Evolutionary conservation across 352 stramenopile species (phyloP).

Genomic region (Aphanomyces astaci): DNA sequence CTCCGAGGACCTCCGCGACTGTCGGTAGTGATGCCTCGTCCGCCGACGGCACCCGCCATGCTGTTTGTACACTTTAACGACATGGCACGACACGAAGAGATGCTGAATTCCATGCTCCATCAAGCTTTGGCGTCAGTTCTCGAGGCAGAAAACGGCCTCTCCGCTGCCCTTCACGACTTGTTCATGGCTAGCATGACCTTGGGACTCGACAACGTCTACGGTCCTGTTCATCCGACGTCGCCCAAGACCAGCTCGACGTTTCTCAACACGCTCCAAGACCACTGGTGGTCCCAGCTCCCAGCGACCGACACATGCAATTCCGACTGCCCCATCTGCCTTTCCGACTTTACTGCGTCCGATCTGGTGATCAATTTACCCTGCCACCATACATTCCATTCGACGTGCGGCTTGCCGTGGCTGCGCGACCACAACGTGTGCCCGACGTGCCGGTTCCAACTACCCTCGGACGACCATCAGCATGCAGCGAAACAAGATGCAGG

Average conservation of each 20-base stretch:
- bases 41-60: neutral
- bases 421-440: slow-evolving; percentile 70
- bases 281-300: slow-evolving; percentile 2
- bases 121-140: slow-evolving; percentile 12
- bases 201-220: neutral
- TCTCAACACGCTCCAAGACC: neutral
- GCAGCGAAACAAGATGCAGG: neutral
- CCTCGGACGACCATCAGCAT: slow-evolving; percentile 32
- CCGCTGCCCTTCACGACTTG: neutral
- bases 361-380: slow-evolving; percentile 59
- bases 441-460: slow-evolving; percentile 59
- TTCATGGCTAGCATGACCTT: slow-evolving; percentile 2
- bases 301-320: slow-evolving; percentile 24
- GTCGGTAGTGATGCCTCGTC: no score
- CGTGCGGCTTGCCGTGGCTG: slow-evolving; percentile 70
- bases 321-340: slow-evolving; percentile 70
- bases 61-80: slow-evolving; percentile 9
- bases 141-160: neutral
- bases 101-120: slow-evolving; percentile 11
- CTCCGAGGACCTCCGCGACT: no score
- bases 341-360: slow-evolving; percentile 61
- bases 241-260: neutral
- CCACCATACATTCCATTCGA: slow-evolving; percentile 68
- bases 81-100: neutral
- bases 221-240: neutral